Evolutionary conservation across 148 eudicot species (phyloP).

Genomic region (Diospyros kaki): DNA sequence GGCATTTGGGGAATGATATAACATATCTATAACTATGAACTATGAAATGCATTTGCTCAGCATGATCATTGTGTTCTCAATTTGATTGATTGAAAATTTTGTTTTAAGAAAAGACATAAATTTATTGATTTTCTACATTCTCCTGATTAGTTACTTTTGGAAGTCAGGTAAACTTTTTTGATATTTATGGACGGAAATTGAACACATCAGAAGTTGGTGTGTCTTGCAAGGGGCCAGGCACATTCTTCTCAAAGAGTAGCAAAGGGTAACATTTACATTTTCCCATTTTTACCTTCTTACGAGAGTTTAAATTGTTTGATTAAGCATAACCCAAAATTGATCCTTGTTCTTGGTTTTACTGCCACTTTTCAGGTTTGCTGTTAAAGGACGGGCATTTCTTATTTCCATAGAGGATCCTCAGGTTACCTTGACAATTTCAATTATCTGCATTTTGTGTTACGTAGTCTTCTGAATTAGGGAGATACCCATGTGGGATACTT

Average conservation of each 20-base stretch:
- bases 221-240: slow-evolving; percentile 73
- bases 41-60: not conserved
- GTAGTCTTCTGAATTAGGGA: not conserved
- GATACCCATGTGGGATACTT: too few species aligned
- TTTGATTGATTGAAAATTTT: slow-evolving; percentile 11
- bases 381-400: slow-evolving; percentile 51
- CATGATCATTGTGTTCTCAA: not conserved
- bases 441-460: not conserved
- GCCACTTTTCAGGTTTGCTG: slow-evolving; percentile 47
- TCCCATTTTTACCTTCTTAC: not conserved
- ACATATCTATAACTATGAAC: not conserved
- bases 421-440: slow-evolving; percentile 32
- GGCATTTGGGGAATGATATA: not conserved
- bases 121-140: not conserved
- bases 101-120: not conserved
- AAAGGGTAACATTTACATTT: slow-evolving; percentile 51
- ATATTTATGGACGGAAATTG: slow-evolving; percentile 80
- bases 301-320: not conserved
- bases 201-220: slow-evolving; percentile 89
- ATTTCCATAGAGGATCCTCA: slow-evolving; percentile 92
- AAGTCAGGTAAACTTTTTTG: slow-evolving; percentile 76
- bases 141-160: slow-evolving; percentile 20
- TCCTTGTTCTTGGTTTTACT: slow-evolving; percentile 9
- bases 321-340: not conserved
- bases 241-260: slow-evolving; percentile 63